Base-by-base conservation (phyloP, 2,329 filamentous ascomycete genomes). In the Aspergillus pseudoglaucus region DNA sequence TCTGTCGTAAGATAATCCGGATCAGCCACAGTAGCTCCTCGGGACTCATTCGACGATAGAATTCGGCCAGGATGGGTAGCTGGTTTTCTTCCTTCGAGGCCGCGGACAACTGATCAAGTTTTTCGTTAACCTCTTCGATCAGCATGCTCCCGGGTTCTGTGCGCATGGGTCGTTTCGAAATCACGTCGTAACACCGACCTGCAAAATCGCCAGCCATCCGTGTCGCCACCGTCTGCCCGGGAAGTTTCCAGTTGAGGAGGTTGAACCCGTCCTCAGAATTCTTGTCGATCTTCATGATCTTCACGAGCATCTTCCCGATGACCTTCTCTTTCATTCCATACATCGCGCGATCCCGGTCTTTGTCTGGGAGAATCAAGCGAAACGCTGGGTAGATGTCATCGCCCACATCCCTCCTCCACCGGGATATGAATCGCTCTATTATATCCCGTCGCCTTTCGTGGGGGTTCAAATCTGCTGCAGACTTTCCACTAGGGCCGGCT, bases 21-120 rank as follows among this genome's bases (percentile, higher is more conserved):
- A 98, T 88, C 47, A 97, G 75, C 93, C 93, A 98, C 73, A 87
- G 85, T 56, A 98, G 72, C 70, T 98, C 93, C 54, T 95, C 87
- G 0, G 93, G 81, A 58, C 94, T 94, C 93, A 97, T 97, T 20
- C 81, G 80, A 41, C 83, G 80, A 67, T 97, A 97, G 62, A 97
- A 95, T 4, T 83, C 78, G 53, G 86, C 79, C 56, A 97, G 81
- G 30, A 98, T 85, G 0, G 83, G 83, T 37, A 89, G 65, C 58
- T 97, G 91, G 53, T 91, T 81, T n/a, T 86, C 80, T 71, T 97
- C 91, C 45, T 87, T 87, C 0, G 82, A 80, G 0, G 85, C 84
- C 1, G 79, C 79, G 0, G 90, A 84, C 25, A 98, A 75, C 58
- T 79, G 78, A 65, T 98, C 90, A 1, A 98, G 75, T 58, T 87